Percentiles rank a stretch among this genome's conserved stretches.
Conservation (phyloP, 2,329 filamentous ascomycete species). For the Seiridium unicorne region DNA sequence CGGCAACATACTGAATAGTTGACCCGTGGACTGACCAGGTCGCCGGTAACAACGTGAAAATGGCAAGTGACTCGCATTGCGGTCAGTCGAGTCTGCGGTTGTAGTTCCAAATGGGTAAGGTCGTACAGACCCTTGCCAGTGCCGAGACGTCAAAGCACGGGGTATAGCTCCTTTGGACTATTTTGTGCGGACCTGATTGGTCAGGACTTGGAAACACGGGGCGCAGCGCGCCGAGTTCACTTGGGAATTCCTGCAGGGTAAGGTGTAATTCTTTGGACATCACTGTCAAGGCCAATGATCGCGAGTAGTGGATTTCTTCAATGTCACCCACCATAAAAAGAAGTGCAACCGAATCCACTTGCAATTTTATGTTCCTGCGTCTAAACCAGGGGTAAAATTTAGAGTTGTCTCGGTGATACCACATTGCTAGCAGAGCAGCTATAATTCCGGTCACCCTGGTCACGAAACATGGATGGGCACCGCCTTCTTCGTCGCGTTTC, state of each 20-base stretch:
- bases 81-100: not conserved
- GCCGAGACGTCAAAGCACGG: not conserved
- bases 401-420: not conserved
- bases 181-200: not conserved
- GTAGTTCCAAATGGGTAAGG: conserved; percentile 7
- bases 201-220: not conserved
- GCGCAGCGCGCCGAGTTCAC: not conserved
- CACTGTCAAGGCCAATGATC: not conserved
- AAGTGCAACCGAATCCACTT: not conserved
- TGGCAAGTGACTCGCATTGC: not conserved
- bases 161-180: not conserved
- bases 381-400: conserved; percentile 2
- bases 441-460: not conserved
- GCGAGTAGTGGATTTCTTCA: not conserved
- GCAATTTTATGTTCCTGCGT: conserved; percentile 4
- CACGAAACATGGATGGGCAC: too few species aligned
- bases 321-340: conserved; percentile 1
- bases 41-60: not conserved
- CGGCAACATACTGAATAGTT: not conserved
- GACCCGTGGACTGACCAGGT: not conserved
- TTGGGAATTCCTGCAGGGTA: not conserved
- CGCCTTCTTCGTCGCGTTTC: not conserved
- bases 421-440: not conserved
- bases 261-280: not conserved
- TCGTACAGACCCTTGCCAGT: not conserved